Conservation (phyloP, 805 yeast species). For the Yarrowia sp. region DNA sequence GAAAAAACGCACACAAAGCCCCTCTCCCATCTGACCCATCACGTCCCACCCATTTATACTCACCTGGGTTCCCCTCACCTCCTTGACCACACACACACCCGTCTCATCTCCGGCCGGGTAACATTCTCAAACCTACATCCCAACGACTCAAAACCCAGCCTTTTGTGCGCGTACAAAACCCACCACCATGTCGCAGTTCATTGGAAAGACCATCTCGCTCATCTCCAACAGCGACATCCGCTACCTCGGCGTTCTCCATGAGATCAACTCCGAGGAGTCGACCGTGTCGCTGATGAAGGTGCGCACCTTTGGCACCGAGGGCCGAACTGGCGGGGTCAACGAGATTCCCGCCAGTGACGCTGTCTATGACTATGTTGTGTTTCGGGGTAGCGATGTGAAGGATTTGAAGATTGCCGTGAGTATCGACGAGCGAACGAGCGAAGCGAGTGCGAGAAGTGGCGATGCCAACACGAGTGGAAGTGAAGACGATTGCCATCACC, state of each 20-base stretch:
- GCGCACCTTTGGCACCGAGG: conserved; percentile 87
- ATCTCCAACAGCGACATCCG: conserved; percentile 76
- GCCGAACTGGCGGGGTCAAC: conserved; percentile 64
- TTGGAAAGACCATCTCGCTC: conserved; percentile 84
- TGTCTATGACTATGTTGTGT: conserved; percentile 72
- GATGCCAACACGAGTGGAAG: not conserved
- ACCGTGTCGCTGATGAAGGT: conserved; percentile 82
- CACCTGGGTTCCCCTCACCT: not conserved
- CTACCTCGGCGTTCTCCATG: conserved; percentile 85
- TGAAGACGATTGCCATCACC: not conserved
- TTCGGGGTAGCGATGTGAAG: conserved; percentile 89
- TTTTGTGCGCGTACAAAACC: not conserved
- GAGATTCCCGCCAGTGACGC: conserved; percentile 71
- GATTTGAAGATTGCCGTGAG: conserved; percentile 81
- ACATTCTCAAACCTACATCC: conserved; percentile 9
- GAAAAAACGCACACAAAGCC: not conserved
- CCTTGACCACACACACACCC: not conserved
- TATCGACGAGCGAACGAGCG: conserved; percentile 37
- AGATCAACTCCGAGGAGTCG: conserved; percentile 84
- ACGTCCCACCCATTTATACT: not conserved
- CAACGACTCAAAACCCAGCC: not conserved
- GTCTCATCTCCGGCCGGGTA: not conserved
- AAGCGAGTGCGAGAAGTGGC: not conserved
- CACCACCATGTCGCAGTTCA: conserved; percentile 75
- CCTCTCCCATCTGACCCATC: not conserved